A percentile compares a stretch with the other conserved stretches of the same genome.
Evolutionary conservation across 2,329 filamentous ascomycete genomes (phyloP).

Genomic region (Ophiocordyceps unilateralis): DNA sequence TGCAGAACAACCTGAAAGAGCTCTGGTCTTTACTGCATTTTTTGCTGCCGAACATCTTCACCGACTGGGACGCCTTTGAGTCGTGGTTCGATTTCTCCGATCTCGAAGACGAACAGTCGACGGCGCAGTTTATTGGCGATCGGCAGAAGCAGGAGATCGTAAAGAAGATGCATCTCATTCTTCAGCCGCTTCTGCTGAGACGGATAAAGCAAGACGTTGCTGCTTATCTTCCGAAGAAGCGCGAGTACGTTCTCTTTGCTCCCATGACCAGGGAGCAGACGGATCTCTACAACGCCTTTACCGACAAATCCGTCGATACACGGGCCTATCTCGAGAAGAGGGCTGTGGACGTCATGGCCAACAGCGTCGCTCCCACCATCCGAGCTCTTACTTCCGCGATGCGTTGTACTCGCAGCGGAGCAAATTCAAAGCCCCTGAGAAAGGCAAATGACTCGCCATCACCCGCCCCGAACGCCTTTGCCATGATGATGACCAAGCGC

Average conservation of each 20-base stretch:
- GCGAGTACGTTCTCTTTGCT: slow-evolving; percentile 89
- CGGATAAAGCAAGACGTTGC: slow-evolving; percentile 90
- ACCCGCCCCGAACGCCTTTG: slow-evolving; percentile 28
- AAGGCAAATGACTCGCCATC: slow-evolving; percentile 13
- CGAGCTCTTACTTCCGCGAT: slow-evolving; percentile 4
- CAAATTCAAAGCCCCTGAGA: background rate
- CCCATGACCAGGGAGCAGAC: slow-evolving; percentile 83
- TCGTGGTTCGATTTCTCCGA: slow-evolving; percentile 96
- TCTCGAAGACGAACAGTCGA: slow-evolving; percentile 64
- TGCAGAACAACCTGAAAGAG: slow-evolving; percentile 92
- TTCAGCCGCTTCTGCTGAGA: slow-evolving; percentile 79
- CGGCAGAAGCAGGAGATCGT: slow-evolving; percentile 37
- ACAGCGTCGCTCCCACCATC: slow-evolving; percentile 9
- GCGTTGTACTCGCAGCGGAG: background rate
- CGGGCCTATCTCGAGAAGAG: slow-evolving; percentile 73
- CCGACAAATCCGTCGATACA: slow-evolving; percentile 38
- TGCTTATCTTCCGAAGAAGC: slow-evolving; percentile 79
- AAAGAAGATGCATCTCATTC: slow-evolving; percentile 74
- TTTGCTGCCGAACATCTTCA: slow-evolving; percentile 79
- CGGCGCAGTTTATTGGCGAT: slow-evolving; percentile 64
- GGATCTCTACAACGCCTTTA: slow-evolving; percentile 61
- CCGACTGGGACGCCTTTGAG: slow-evolving; percentile 83
- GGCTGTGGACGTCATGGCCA: slow-evolving; percentile 44
- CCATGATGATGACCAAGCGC: slow-evolving; percentile 33
- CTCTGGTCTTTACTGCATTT: slow-evolving; percentile 93